Conservation (phyloP, 2,329 filamentous ascomycete genomes). For the Mycosphaerella sp. region DNA sequence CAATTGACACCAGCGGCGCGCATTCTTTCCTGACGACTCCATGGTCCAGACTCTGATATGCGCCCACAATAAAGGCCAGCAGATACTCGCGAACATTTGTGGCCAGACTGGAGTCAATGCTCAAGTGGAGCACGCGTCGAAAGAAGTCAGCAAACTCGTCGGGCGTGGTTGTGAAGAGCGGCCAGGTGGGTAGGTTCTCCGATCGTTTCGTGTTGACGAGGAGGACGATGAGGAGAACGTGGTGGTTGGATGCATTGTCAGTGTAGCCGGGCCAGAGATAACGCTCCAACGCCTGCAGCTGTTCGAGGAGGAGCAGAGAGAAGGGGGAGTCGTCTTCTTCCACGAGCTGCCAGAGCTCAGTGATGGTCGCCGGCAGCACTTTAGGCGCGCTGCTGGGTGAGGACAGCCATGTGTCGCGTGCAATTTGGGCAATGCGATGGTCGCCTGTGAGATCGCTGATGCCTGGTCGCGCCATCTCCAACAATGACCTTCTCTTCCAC, state of each 20-base stretch:
- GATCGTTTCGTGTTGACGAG: conserved; percentile 83
- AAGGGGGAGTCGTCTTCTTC: conserved; percentile 69
- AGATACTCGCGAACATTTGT: conserved; percentile 61
- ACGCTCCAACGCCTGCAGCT: conserved; percentile 82
- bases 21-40: conserved; percentile 90
- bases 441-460: conserved; percentile 65
- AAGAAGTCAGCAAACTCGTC: conserved; percentile 85
- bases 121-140: conserved; percentile 82
- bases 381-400: conserved; percentile 55
- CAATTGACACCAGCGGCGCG: conserved; percentile 87
- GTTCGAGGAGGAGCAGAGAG: conserved; percentile 76
- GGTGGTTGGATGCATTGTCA: conserved; percentile 74
- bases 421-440: conserved; percentile 60
- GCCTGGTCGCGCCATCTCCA: conserved; percentile 48
- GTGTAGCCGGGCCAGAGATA: conserved; percentile 94
- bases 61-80: conserved; percentile 81
- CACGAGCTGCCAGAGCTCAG: conserved; percentile 81
- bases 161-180: conserved; percentile 68
- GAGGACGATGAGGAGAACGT: conserved; percentile 78
- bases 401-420: conserved; percentile 79
- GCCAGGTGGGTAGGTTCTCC: conserved; percentile 83
- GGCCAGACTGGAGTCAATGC: conserved; percentile 48
- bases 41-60: conserved; percentile 90
- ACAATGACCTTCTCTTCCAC: neutral
- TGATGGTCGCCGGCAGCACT: conserved; percentile 74